Evolutionary conservation across 805 yeast genomes (phyloP), one percentile per base, ranked within the genome.

Genomic region (Saccharomycopsis guyanensis): DNA sequence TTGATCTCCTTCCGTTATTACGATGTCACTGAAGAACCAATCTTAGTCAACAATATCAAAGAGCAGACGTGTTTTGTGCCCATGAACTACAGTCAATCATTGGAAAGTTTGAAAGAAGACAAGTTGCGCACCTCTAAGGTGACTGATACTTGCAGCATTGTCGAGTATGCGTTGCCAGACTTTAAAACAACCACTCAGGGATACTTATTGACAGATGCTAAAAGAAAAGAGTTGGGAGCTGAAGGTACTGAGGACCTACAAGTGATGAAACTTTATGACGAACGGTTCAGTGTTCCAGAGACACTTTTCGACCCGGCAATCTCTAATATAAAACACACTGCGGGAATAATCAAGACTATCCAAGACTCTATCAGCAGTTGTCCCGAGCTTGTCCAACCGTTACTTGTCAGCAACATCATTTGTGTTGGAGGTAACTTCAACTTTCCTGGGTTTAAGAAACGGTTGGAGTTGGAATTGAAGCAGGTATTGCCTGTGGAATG

Each of bases 11-110:
- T 84, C 59, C 71, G 97, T 45, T 93, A 93, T 66, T 93, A 89
- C 61, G 91, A 93, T 58, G 88, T 93, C 55, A 80, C 86, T 59
- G 96, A 93, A 51, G 99, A 94, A 62, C 82, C 95, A 0, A 69
- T 84, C 2, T 65, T 93, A 40, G 80, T 93, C 41, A 86, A 88
- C 58, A 80, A 83, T 40, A 84, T 94, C 54, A 93, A 93, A 58
- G 96, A 89, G 58, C 69, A 74, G 49, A 66, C 91, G 32, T 73
- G 86, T 61, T 79, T 76, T 67, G 76, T 86, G n/a, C 78, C 91
- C 0, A 51, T 55, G 18, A 76, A 84, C 55, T 86, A 78, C 56
- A 65, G 62, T 19, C 55, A 59, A 18, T 73, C 78, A 18, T 59
- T 82, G 42, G 66, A 69, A 34, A 51, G 61, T 7, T 62, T 68